Percentiles rank a stretch among this genome's conserved stretches.
phyloP scores from a whole-genome alignment of 148 eudicot species.

The Arbutus unedo region DNA sequence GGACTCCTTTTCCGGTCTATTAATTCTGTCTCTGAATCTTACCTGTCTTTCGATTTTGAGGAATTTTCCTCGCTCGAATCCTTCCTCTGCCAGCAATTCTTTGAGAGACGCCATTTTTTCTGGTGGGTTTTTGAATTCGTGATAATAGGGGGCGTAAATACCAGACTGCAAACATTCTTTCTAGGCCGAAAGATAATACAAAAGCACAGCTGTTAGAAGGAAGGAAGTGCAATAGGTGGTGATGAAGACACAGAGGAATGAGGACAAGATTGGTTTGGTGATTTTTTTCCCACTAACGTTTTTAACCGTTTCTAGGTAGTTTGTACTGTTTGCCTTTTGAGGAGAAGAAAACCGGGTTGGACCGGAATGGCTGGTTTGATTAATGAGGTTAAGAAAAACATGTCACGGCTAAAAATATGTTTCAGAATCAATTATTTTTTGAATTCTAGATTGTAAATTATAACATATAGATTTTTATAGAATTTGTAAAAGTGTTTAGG shows the following conservation, averaged over 20 bases:
- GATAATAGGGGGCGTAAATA: background rate
- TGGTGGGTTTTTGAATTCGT: background rate
- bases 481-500: too few relatives aligned
- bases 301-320: constrained; percentile 11
- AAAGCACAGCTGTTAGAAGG: constrained; percentile 1
- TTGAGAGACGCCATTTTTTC: constrained; percentile 34
- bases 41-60: constrained; percentile 20
- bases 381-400: too few relatives aligned
- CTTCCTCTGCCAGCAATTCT: constrained; percentile 34
- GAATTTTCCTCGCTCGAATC: constrained; percentile 20
- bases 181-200: background rate
- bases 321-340: background rate
- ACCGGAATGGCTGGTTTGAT: background rate
- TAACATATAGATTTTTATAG: too few relatives aligned
- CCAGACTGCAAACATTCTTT: constrained; percentile 24
- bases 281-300: background rate
- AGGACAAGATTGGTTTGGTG: constrained; percentile 12
- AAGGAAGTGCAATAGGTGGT: background rate
- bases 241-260: background rate
- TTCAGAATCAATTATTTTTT: too few relatives aligned
- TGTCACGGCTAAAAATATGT: too few relatives aligned
- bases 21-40: constrained; percentile 21
- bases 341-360: background rate
- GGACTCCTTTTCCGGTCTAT: constrained; percentile 20
- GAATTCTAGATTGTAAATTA: too few relatives aligned